These are phyloP conservation scores for Neurospora sp. DNA, from an alignment of 495 filamentous ascomycete species.

Conservation along the genomic window DNA sequence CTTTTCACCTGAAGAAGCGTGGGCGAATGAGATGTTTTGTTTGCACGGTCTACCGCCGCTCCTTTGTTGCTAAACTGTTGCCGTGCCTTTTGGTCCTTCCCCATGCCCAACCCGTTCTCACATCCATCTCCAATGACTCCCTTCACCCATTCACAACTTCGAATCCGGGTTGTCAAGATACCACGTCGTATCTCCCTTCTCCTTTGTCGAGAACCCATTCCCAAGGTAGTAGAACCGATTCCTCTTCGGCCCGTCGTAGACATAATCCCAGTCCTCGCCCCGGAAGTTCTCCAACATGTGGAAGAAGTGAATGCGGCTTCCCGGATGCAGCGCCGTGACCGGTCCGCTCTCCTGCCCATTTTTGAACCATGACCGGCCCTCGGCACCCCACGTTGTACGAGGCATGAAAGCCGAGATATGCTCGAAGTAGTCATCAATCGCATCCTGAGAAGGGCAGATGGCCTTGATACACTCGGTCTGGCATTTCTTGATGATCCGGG, in stretches of 20 bases:
- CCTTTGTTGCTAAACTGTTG: background rate
- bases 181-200: constrained; percentile 32
- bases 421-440: constrained; percentile 34
- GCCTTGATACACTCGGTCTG: constrained; percentile 34
- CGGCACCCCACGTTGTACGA: constrained; percentile 34
- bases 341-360: constrained; percentile 30
- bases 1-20: background rate
- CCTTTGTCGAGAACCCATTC: constrained; percentile 37
- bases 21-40: background rate
- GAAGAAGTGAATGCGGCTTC: constrained; percentile 42
- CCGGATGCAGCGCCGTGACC: constrained; percentile 39
- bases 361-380: constrained; percentile 43
- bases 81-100: background rate
- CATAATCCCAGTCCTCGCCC: constrained; percentile 41
- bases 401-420: constrained; percentile 39
- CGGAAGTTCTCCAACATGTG: constrained; percentile 38
- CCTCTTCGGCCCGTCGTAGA: constrained; percentile 20
- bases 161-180: constrained; percentile 25
- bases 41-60: background rate
- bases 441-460: constrained; percentile 26
- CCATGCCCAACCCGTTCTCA: background rate
- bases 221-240: constrained; percentile 38
- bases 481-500: constrained; percentile 31
- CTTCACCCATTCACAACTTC: background rate
- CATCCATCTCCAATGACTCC: background rate